Evolutionary conservation across 345 rosid species (phyloP).

Genomic region (Arabidopsis suecica): DNA sequence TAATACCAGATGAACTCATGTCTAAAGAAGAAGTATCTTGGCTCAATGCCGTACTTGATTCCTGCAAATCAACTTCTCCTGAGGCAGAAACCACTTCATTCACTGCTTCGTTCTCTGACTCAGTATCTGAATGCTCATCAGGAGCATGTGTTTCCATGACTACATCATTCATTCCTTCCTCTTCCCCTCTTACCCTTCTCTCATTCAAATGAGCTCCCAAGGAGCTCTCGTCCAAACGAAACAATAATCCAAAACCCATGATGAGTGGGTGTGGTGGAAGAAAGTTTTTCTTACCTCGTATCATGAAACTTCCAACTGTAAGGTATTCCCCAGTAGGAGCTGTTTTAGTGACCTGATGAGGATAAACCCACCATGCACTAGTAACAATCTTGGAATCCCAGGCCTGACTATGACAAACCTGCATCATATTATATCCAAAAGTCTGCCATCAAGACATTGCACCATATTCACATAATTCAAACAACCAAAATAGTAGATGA

Average conservation of each 20-base stretch:
- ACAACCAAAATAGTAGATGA: conserved; percentile 3
- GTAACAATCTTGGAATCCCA: conserved; percentile 99
- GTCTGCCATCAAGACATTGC: conserved; percentile 26
- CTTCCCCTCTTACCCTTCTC: conserved; percentile 96
- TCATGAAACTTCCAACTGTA: conserved; percentile 98
- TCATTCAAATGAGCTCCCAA: conserved; percentile 97
- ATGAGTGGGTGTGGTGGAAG: conserved; percentile 98
- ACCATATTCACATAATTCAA: conserved; percentile 16
- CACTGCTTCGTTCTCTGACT: conserved; percentile 57
- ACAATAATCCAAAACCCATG: conserved; percentile 96
- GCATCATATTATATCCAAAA: conserved; percentile 33
- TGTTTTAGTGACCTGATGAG: conserved; percentile 97
- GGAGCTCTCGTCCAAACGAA: conserved; percentile 98
- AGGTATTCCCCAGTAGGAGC: conserved; percentile 99
- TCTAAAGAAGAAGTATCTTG: conserved; percentile 39
- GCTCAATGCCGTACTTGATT: conserved; percentile 41
- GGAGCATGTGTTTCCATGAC: conserved; percentile 54
- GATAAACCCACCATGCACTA: conserved; percentile 99
- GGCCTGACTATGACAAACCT: conserved; percentile 99
- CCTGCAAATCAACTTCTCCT: conserved; percentile 42
- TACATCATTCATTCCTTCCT: conserved; percentile 70
- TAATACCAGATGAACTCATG: conserved; percentile 43
- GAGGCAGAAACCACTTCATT: conserved; percentile 44
- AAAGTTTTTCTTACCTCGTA: conserved; percentile 95
- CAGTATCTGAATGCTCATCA: conserved; percentile 69